These are phyloP conservation scores for Melaleuca alternifolia DNA, from an alignment of 345 rosid species.

Conservation along the genomic window DNA sequence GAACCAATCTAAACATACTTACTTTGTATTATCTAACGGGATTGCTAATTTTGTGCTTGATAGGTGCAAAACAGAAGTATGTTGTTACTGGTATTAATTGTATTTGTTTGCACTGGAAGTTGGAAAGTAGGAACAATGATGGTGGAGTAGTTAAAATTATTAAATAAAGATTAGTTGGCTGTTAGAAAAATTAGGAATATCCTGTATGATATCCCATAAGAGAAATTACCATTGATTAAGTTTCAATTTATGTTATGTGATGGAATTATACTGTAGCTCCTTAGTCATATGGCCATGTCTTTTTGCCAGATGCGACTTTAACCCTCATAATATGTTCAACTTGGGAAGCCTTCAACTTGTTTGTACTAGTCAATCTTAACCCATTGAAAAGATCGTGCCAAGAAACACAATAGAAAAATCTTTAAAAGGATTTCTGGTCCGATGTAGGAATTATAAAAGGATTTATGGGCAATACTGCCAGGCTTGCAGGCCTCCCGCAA, in stretches of 20 bases:
- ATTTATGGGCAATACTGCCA: not conserved
- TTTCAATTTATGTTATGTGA: not conserved
- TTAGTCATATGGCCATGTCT: not conserved
- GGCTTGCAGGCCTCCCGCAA: not conserved
- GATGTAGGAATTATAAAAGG: not conserved
- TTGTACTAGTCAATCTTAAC: not conserved
- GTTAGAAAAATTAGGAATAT: not conserved
- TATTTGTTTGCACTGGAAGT: not conserved
- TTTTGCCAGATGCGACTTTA: not conserved
- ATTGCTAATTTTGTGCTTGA: no score
- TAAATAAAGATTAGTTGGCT: not conserved
- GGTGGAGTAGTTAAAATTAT: rapidly evolving
- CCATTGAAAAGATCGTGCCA: not conserved
- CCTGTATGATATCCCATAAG: not conserved
- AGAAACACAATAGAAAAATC: not conserved
- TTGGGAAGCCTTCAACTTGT: not conserved
- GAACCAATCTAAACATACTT: not conserved
- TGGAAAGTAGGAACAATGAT: rapidly evolving
- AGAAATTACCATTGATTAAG: not conserved
- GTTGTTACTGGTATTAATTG: not conserved
- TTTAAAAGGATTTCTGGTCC: not conserved
- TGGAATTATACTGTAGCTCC: not conserved
- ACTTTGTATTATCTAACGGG: rapidly evolving
- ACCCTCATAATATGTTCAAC: not conserved
- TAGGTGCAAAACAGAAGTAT: no score